Base-by-base conservation (phyloP, 164 flowering plant genomes). In the Umbellularia californica region DNA sequence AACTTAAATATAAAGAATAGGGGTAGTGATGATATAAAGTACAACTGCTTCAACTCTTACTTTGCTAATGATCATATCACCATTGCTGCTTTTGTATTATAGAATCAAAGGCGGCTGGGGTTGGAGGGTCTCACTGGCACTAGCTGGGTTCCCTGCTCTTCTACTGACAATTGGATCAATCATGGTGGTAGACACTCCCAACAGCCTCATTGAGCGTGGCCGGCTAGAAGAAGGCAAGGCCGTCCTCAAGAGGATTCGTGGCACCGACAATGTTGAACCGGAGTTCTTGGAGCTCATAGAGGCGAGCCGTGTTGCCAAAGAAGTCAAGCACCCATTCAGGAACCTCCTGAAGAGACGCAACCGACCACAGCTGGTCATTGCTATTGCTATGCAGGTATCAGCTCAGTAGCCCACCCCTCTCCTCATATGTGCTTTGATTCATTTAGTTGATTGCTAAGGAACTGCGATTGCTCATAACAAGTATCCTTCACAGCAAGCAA, bases 171-270 rank as follows among this genome's bases (percentile, higher is more conserved):
- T 89, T 6, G 99, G 99, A 12, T 79, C 99, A 11, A 76, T 95
- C 1, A n/a, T 95, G 13, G 91, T 95, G 41, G 84, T 81, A 15
- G 99, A 95, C 77, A 93, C 97, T 6, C 99, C 99, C 14, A 95
- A 93, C 92, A 91, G 97, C 51, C 90, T 93, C 51, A 88, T 95
- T 15, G 97, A 95, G 76, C 85, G 99, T 13, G 99, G 97, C 27
- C 87, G 41, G 24, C 27, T 88, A 13, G 99, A 93, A 0, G 86
- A 95, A 85, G 99, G 96, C 14, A 89, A 88, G 75, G 78, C 83
- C 2, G 93, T 88, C 23, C 90, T 95, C 2, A 82, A 85, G 79
- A 90, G 74, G 82, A 93, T 95, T 1, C 81, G 99, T 0, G 99
- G 97, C 64, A 90, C 91, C 2, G 86, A 90, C 33, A 91, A 93